Conservation (phyloP, 139 green algal species). For the Coccomyxa sp. region DNA sequence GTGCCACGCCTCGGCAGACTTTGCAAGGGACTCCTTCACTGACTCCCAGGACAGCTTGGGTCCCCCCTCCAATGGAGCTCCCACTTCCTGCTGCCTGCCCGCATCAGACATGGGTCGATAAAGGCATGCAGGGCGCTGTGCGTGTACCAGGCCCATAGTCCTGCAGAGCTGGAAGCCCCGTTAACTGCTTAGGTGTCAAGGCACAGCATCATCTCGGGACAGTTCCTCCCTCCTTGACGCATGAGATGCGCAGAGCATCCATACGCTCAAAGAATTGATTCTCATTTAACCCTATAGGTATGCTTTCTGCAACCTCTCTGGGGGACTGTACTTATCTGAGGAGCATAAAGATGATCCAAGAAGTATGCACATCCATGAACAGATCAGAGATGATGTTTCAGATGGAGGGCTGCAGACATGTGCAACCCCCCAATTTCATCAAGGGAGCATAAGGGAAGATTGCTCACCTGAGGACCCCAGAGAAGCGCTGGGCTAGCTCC, state of each 20-base stretch:
- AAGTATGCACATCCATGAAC: too few relatives aligned
- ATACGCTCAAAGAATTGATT: too few relatives aligned
- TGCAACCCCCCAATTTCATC: not conserved
- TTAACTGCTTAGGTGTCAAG: too few relatives aligned
- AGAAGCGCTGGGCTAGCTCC: slow-evolving; percentile 7
- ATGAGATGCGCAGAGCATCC: too few relatives aligned
- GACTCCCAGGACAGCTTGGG: not conserved
- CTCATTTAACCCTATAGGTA: too few relatives aligned
- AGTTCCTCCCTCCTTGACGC: too few relatives aligned
- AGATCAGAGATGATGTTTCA: not conserved
- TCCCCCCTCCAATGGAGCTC: not conserved
- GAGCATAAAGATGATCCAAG: too few relatives aligned
- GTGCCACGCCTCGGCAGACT: not conserved
- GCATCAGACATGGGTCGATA: not conserved
- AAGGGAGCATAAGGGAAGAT: too few relatives aligned
- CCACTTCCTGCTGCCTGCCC: not conserved
- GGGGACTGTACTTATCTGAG: too few relatives aligned
- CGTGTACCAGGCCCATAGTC: too few relatives aligned
- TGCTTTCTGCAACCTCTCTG: too few relatives aligned
- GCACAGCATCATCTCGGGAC: too few relatives aligned
- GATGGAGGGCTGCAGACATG: not conserved
- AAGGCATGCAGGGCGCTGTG: not conserved
- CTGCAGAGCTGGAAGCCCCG: not conserved
- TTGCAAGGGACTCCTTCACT: not conserved
- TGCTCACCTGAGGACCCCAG: not conserved